phyloP scores from a whole-genome alignment of 805 yeast species.

The Lipomyces chichibuensis region DNA sequence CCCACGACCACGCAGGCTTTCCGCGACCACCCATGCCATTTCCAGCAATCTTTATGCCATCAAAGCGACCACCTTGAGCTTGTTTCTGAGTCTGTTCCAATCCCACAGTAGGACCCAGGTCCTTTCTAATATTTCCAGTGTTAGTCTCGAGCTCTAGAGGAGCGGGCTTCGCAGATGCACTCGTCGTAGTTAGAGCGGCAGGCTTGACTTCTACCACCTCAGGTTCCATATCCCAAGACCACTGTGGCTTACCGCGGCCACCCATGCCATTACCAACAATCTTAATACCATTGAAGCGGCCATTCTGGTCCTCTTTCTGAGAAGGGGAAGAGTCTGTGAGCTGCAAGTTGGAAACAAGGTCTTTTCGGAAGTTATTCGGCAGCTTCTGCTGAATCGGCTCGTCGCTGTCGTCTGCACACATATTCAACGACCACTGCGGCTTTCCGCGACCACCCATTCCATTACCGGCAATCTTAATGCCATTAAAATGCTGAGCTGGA shows the following conservation, averaged over 20 bases:
- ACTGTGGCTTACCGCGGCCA: slow-evolving; percentile 27
- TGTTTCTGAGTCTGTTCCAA: not conserved
- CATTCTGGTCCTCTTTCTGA: slow-evolving; percentile 10
- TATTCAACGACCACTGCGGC: slow-evolving; percentile 18
- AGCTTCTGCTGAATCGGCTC: slow-evolving; percentile 1
- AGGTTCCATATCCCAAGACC: slow-evolving; percentile 10
- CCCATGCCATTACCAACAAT: slow-evolving; percentile 35
- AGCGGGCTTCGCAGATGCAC: slow-evolving; percentile 1
- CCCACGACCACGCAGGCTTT: slow-evolving; percentile 21
- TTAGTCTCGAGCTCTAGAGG: slow-evolving; percentile 4
- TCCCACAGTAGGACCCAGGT: not conserved
- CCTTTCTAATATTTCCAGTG: slow-evolving; percentile 4
- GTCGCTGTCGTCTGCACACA: slow-evolving; percentile 19
- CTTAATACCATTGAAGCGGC: slow-evolving; percentile 26
- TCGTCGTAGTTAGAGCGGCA: not conserved
- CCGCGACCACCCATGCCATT: slow-evolving; percentile 35
- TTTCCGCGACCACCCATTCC: slow-evolving; percentile 31
- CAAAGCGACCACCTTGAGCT: slow-evolving; percentile 8
- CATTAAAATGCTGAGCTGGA: slow-evolving; percentile 10
- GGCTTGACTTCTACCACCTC: slow-evolving; percentile 1
- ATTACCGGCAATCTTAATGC: slow-evolving; percentile 29
- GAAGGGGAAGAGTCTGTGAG: not conserved
- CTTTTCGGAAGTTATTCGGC: not conserved
- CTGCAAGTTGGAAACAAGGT: not conserved
- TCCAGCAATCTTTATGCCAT: slow-evolving; percentile 29